Evolutionary conservation across 441 rosid genomes (phyloP), one percentile per base, ranked within the genome.

Genomic region (Erodium texanum): DNA sequence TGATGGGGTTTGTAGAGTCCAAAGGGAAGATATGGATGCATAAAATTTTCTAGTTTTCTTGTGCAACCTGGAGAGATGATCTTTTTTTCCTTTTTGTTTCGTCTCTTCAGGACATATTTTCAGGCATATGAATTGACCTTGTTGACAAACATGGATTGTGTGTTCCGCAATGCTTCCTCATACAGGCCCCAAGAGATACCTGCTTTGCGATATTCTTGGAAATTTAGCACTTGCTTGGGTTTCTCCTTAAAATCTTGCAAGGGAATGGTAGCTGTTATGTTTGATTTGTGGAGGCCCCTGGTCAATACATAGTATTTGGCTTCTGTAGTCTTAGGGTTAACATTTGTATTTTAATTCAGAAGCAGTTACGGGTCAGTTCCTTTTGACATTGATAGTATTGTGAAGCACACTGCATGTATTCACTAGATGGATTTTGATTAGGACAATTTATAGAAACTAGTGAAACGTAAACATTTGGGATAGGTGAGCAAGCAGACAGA

Each of bases 231-330:
- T 78, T 75, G 81, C 68, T 75, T 77, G 67, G 74, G 71, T 75
- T 80, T 81, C 68, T 73, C 81, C 45, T 67, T 67, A 74, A 79
- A 72, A 66, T 75, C 78, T 68, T 64, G 58, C 72, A 70, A 72
- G 72, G 82, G 69, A 74, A 75, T 76, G 66, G 77, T 67, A 64
- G 10, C 22, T 52, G 59, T 16, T 16, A 16, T 52, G 59, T 77
- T 74, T 59, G 74, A 84, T 54, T 67, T 80, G 85, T 87, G 96
- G 96, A 83, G 83, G 77, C 89, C 89, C 52, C 74, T 89, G 78
- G 87, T 83, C 59, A 93, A 86, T 83, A 81, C 91, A 80, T 87
- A 84, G 84, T 67, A 50, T 15, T 56, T 65, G 14, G 72, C 32
- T 67, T 68, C 32, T 29, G 38, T 24, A 1, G 48, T 36, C 73